These are phyloP conservation scores for Umbilicus rupestris DNA, from an alignment of 164 flowering plant species.

Conservation along the genomic window DNA sequence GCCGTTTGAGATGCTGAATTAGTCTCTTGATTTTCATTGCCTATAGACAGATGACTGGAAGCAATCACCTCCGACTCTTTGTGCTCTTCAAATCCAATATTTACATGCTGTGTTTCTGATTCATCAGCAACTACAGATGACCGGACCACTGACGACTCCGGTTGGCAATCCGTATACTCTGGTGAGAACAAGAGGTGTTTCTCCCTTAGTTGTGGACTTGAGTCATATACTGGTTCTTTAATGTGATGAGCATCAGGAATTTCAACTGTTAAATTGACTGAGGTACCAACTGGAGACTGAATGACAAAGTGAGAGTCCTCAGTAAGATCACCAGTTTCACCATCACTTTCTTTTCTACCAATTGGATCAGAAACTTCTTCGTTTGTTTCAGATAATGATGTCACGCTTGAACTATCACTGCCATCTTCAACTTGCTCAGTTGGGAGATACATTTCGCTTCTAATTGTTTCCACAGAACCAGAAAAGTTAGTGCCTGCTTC, in stretches of 20 bases:
- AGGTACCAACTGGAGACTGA: background rate
- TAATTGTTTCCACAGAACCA: background rate
- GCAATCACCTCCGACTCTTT: too few relatives aligned
- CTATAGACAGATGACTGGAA: background rate
- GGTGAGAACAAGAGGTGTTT: background rate
- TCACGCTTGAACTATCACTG: constrained; percentile 32
- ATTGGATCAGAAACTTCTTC: constrained; percentile 21
- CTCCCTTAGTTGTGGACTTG: background rate
- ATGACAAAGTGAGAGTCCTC: constrained; percentile 10
- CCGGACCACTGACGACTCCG: background rate
- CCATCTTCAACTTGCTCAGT: constrained; percentile 26
- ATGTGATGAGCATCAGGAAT: constrained; percentile 2
- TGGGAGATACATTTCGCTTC: constrained; percentile 2
- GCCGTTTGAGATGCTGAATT: background rate
- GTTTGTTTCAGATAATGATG: constrained; percentile 29
- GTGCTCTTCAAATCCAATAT: too few relatives aligned
- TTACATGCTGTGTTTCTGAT: too few relatives aligned
- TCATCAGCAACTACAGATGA: too few relatives aligned
- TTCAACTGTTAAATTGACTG: background rate
- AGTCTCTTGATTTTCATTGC: background rate
- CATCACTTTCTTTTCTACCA: constrained; percentile 11
- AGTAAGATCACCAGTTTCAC: constrained; percentile 11
- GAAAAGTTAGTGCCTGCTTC: background rate
- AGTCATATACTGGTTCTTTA: background rate
- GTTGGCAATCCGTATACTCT: background rate